Percentiles rank a stretch among this genome's conserved stretches.
Conservation (phyloP, 768 basidiomycete species). For the Cubamyces lactineus region DNA sequence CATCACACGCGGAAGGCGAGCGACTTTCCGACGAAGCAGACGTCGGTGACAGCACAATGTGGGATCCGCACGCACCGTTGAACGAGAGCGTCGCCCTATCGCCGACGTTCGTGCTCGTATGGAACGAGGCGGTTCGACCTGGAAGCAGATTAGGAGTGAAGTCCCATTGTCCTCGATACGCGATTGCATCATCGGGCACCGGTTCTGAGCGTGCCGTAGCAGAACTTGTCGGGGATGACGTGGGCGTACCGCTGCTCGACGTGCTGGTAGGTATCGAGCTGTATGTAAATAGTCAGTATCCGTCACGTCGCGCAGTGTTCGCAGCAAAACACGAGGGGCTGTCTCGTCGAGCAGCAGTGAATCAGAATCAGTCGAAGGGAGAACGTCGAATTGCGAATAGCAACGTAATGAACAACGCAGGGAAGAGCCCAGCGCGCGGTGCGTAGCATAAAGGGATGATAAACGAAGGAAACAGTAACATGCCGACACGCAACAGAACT, state of each 20-base stretch:
- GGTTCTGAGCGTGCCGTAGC: constrained; percentile 36
- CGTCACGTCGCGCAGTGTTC: too few species aligned
- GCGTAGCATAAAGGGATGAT: too few species aligned
- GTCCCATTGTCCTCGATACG: constrained; percentile 62
- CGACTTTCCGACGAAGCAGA: constrained; percentile 7
- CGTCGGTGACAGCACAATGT: not conserved
- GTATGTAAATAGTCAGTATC: constrained; percentile 2
- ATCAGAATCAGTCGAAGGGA: not conserved
- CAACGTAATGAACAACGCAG: too few species aligned
- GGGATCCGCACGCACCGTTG: constrained; percentile 44
- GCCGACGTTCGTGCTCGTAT: constrained; percentile 43
- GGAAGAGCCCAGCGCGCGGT: too few species aligned
- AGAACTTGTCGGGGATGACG: constrained; percentile 37
- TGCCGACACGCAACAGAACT: too few species aligned
- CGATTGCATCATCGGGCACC: constrained; percentile 50
- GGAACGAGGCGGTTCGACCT: constrained; percentile 30
- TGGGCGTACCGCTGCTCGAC: constrained; percentile 1
- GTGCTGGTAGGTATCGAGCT: constrained; percentile 6
- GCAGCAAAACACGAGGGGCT: not conserved
- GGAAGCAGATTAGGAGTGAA: constrained; percentile 32
- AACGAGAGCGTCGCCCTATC: constrained; percentile 50
- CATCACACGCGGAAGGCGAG: constrained; percentile 13
- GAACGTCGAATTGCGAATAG: not conserved
- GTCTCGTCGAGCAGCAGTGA: not conserved
- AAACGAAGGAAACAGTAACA: not conserved